Conservation (phyloP, 1,139 yeast species). For the Saccharomyces hybrid region DNA sequence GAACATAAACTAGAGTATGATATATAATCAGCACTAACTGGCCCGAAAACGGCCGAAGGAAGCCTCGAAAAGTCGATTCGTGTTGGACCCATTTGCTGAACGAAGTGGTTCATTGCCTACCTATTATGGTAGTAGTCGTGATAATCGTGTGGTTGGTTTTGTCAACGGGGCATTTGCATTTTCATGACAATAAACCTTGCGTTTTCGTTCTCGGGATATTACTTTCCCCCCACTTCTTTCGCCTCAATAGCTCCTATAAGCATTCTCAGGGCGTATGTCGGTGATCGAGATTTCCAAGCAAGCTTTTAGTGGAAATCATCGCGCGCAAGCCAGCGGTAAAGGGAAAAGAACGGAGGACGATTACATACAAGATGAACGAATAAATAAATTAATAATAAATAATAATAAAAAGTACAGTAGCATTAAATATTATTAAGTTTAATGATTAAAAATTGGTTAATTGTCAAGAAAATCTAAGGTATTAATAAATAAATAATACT, state of each 20-base stretch:
- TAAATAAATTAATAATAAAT: no score
- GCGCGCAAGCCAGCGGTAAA: neutral
- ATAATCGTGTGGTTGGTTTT: neutral
- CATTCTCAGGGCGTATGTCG: neutral
- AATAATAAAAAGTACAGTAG: no score
- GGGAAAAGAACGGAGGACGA: neutral
- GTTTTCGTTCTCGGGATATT: neutral
- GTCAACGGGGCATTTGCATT: neutral
- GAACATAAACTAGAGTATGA: neutral
- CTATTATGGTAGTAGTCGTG: neutral
- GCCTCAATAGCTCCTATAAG: neutral
- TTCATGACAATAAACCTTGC: neutral
- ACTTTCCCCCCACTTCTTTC: neutral
- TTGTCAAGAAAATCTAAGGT: no score
- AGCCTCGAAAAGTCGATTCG: neutral
- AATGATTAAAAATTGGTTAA: no score
- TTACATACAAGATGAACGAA: neutral
- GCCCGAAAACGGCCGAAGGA: neutral
- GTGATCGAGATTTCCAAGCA: neutral
- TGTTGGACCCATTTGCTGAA: neutral
- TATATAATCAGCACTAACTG: neutral
- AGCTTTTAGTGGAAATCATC: neutral
- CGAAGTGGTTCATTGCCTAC: neutral
- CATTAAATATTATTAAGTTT: no score
- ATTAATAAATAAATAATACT: no score